Conservation (phyloP, 495 filamentous ascomycete species). For the Emericellopsis terricola region DNA sequence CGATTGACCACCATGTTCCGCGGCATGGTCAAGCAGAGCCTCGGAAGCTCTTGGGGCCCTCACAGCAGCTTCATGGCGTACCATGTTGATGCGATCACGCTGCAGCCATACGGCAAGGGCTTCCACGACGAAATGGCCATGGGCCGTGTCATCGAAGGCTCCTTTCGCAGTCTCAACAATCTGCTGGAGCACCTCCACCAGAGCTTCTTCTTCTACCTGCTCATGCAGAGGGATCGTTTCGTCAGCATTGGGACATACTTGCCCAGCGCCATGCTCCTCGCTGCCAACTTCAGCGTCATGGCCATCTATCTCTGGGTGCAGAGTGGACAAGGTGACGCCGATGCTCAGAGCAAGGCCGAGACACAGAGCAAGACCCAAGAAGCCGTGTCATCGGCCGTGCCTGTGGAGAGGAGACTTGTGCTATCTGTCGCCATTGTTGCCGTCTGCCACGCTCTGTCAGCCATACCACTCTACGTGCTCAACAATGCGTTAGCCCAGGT, state of each 20-base stretch:
- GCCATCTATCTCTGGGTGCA: conserved; percentile 84
- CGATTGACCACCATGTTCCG: conserved; percentile 79
- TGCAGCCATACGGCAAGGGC: conserved; percentile 75
- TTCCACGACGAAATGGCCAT: conserved; percentile 97
- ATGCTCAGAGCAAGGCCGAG: conserved; percentile 6
- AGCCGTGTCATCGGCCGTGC: conserved; percentile 7
- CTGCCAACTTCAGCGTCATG: conserved; percentile 87
- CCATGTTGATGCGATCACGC: conserved; percentile 88
- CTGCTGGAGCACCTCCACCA: conserved; percentile 92
- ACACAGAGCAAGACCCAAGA: conserved; percentile 8
- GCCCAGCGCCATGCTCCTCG: conserved; percentile 90
- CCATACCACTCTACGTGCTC: conserved; percentile 74
- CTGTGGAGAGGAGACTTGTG: conserved; percentile 56
- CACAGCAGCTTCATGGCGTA: conserved; percentile 96
- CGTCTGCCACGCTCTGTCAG: conserved; percentile 54
- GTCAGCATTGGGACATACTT: conserved; percentile 97
- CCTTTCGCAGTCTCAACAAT: conserved; percentile 88
- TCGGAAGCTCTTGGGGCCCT: conserved; percentile 78
- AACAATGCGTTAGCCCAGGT: conserved; percentile 54
- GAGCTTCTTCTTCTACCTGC: conserved; percentile 97
- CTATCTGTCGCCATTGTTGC: conserved; percentile 59
- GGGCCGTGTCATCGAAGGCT: conserved; percentile 72
- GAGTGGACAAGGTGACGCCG: conserved; percentile 36
- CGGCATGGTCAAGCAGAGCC: conserved; percentile 81
- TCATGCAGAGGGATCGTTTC: conserved; percentile 79